Evolutionary conservation across 2,329 filamentous ascomycete genomes (phyloP), one percentile per base, ranked within the genome.

Genomic region (Cordyceps tenuipes): DNA sequence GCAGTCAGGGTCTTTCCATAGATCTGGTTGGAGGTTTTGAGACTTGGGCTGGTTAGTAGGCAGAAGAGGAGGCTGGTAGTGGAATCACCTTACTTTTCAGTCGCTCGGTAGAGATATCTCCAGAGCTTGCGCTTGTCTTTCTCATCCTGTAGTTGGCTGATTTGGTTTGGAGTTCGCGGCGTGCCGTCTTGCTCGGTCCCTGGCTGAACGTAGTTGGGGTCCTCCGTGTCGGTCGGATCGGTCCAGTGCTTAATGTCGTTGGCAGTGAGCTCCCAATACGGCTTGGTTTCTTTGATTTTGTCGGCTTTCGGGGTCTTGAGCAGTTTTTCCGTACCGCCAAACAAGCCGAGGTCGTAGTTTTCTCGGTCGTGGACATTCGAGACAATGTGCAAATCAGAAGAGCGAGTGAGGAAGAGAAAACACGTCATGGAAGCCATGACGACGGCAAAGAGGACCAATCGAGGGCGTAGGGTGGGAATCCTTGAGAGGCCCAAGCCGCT

Each of bases 1-100:
- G 73, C 75, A 21, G 75, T 72, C 17, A 85, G 68, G 0, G 82
- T 84, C 59, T 79, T 81, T 21, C 82, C 82, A 65, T 82, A 85
- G n/a, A 85, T 76, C 9, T 77, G 75, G 60, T 81, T 79, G 15
- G 78, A 78, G 29, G 29, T 47, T 47, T 59, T 48, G n/a, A 26
- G 73, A 74, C 17, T 75, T 21, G 15, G 8, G 15, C 8, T 26
- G 3, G 39, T 59, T 17, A 59, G 48, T 21, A 58, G 1, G 66
- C 10, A 47, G 23, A 82, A 64, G 62, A 50, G 55, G 5, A 9
- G 2, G 15, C 13, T 17, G n/a, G 53, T 65, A 46, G 60, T 46
- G 13, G 23, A 21, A 53, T 19, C 51, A 26, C 21, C 76, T 68
- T 71, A 77, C 75, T 75, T 70, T 39, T 72, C 69, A 21, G 73